These are phyloP conservation scores for Paracoccidioides lutzii DNA, from an alignment of 2,329 filamentous ascomycete genomes.

Conservation along the genomic window DNA sequence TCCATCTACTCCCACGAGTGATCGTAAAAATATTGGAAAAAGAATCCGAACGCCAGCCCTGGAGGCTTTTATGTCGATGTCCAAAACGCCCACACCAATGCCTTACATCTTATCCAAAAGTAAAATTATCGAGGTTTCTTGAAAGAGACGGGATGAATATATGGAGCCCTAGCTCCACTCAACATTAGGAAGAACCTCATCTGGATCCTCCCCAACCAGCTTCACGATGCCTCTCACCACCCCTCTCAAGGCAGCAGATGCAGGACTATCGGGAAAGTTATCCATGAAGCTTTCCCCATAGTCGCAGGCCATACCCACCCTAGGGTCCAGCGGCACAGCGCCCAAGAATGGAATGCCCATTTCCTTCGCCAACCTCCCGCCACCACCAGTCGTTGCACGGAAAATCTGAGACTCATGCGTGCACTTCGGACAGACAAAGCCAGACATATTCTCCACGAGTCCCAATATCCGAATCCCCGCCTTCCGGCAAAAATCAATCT, in stretches of 20 bases:
- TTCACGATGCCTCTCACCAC: conserved; percentile 64
- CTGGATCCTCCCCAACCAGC: conserved; percentile 51
- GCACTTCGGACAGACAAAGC: conserved; percentile 91
- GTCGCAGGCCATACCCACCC: conserved; percentile 93
- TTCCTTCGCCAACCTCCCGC: conserved; percentile 64
- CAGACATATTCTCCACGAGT: conserved; percentile 94
- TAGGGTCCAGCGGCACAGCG: conserved; percentile 77
- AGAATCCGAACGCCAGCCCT: not conserved
- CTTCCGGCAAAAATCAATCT: conserved; percentile 95
- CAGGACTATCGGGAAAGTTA: conserved; percentile 82
- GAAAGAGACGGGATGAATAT: not conserved
- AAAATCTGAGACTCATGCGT: conserved; percentile 74
- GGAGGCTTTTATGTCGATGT: not conserved
- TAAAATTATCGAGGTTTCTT: not conserved
- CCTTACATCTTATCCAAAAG: not conserved
- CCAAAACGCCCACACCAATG: not conserved
- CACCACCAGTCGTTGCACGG: conserved; percentile 79
- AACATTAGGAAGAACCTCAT: conserved; percentile 22
- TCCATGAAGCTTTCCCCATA: conserved; percentile 97
- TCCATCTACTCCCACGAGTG: not conserved
- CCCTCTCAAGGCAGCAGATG: conserved; percentile 64
- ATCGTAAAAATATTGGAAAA: not conserved
- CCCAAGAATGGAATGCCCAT: conserved; percentile 82
- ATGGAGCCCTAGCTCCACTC: not conserved
- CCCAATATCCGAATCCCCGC: conserved; percentile 80